These are phyloP conservation scores for slime mould (Dictyostelium discoideum) DNA, from an alignment of 78 protist genomes.

Conservation along the genomic window DNA sequence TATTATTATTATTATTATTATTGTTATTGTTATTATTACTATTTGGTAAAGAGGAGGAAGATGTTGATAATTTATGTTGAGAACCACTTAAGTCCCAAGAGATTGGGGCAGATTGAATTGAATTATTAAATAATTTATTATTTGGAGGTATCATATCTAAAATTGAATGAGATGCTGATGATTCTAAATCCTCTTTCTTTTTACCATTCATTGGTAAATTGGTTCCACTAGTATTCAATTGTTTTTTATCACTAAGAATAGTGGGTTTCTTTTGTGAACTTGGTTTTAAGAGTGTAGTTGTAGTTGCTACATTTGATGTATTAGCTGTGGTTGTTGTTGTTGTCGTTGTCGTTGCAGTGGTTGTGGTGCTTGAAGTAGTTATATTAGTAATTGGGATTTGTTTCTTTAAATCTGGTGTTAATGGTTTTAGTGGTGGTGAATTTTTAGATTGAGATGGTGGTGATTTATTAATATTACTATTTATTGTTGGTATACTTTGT, in stretches of 20 bases:
- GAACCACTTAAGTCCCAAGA: conserved; percentile 61
- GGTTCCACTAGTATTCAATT: neutral
- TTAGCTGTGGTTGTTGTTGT: neutral
- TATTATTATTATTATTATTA: conserved; percentile 3
- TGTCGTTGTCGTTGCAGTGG: neutral
- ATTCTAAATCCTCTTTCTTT: neutral
- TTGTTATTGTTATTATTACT: neutral
- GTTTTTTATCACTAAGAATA: neutral
- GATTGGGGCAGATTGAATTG: conserved; percentile 19
- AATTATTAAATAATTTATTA: neutral
- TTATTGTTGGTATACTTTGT: neutral
- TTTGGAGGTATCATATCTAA: conserved; percentile 54
- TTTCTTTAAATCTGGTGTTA: neutral
- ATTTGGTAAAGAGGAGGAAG: neutral
- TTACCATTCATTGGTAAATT: neutral
- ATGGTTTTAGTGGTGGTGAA: neutral
- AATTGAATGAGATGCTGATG: conserved; percentile 29
- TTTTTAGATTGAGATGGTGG: neutral
- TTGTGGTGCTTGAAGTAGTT: neutral
- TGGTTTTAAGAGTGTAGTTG: neutral
- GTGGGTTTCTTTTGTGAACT: conserved; percentile 35
- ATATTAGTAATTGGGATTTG: neutral
- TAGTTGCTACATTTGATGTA: neutral
- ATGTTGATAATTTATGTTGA: neutral
- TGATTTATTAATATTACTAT: conserved; percentile 4